These are phyloP conservation scores for Ramaria sp. DNA, from an alignment of 768 basidiomycete genomes.

Conservation along the genomic window DNA sequence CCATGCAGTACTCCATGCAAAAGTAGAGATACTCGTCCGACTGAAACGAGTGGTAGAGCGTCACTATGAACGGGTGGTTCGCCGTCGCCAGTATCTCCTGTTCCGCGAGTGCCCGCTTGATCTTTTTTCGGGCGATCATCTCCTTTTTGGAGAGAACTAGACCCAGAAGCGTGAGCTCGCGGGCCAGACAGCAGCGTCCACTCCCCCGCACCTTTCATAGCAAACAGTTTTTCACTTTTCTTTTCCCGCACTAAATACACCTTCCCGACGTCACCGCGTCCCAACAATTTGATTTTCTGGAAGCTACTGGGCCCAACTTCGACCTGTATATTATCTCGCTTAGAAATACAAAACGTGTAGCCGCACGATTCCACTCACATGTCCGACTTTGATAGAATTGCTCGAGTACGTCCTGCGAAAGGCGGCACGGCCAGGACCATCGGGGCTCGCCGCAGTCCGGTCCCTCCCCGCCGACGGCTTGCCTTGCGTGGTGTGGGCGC, in stretches of 20 bases:
- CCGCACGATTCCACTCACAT: conserved; percentile 37
- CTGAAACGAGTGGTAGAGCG: conserved; percentile 98
- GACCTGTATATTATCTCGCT: conserved; percentile 37
- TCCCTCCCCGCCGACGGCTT: not conserved
- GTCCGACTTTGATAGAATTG: conserved; percentile 90
- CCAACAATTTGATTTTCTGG: conserved; percentile 94
- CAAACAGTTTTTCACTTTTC: conserved; percentile 91
- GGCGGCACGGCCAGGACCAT: conserved; percentile 27
- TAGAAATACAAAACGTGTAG: too few relatives aligned
- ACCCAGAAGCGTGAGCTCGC: not conserved
- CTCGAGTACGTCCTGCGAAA: conserved; percentile 95
- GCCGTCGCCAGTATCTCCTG: conserved; percentile 98
- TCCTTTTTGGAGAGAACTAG: conserved; percentile 96
- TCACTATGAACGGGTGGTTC: conserved; percentile 99
- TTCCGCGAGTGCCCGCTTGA: conserved; percentile 96
- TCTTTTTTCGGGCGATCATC: conserved; percentile 99
- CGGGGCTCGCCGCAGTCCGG: too few relatives aligned
- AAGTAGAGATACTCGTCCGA: conserved; percentile 97
- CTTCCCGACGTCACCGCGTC: conserved; percentile 96
- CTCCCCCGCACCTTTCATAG: conserved; percentile 98
- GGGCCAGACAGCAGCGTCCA: too few relatives aligned
- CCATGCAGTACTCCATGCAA: conserved; percentile 99
- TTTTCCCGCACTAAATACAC: conserved; percentile 98
- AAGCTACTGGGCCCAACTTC: conserved; percentile 94
- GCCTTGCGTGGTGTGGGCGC: conserved; percentile 8